These are phyloP conservation scores for Acrodontium crateriforme DNA, from an alignment of 2,329 filamentous ascomycete species.

Conservation along the genomic window DNA sequence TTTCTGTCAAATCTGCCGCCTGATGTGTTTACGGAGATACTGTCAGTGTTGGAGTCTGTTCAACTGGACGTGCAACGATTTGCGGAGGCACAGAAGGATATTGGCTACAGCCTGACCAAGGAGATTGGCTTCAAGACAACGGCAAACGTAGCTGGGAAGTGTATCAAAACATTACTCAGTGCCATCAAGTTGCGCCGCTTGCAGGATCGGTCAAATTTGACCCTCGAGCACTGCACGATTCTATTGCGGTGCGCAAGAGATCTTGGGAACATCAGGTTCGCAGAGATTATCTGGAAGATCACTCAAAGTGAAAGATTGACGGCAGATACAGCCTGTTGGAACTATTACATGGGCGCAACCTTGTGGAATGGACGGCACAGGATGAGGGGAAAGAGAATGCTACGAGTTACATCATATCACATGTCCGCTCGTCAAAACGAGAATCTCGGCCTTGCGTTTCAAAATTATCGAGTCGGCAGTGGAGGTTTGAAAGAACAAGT, in stretches of 20 bases:
- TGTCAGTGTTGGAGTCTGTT: constrained; percentile 47
- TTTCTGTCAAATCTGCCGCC: constrained; percentile 32
- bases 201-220: constrained; percentile 25
- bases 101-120: constrained; percentile 36
- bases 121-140: constrained; percentile 28
- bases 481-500: constrained; percentile 17
- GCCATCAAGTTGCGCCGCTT: no score
- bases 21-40: constrained; percentile 47
- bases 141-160: constrained; percentile 24
- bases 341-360: constrained; percentile 38
- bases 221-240: constrained; percentile 36
- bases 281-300: constrained; percentile 33
- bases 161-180: no score
- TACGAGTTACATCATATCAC: constrained; percentile 24
- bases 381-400: constrained; percentile 26
- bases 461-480: constrained; percentile 15
- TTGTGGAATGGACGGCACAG: constrained; percentile 28
- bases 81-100: no score
- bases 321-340: constrained; percentile 40
- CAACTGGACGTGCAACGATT: constrained; percentile 35
- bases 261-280: constrained; percentile 31
- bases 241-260: constrained; percentile 39
- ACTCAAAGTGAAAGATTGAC: constrained; percentile 25
- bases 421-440: constrained; percentile 8
- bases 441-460: constrained; percentile 6